phyloP scores from a whole-genome alignment of 768 basidiomycete genomes.

The Glaciozyma martinii region DNA sequence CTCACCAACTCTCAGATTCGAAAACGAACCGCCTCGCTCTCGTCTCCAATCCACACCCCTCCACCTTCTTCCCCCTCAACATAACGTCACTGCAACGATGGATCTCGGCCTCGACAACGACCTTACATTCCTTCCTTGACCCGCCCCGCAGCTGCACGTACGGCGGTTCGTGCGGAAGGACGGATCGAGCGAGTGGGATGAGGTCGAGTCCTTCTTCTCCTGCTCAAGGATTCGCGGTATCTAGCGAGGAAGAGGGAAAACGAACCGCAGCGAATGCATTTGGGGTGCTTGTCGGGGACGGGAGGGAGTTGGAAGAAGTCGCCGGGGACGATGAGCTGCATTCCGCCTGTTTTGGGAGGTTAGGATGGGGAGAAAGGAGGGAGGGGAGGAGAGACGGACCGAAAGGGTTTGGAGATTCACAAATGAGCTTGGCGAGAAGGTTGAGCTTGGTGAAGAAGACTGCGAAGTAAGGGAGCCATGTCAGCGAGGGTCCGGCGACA shows the following conservation, averaged over 20 bases:
- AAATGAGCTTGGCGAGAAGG: conserved; percentile 36
- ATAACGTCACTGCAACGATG: background rate
- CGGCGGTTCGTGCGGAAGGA: background rate
- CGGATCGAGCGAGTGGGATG: background rate
- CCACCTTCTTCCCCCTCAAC: background rate
- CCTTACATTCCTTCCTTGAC: background rate
- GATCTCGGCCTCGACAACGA: background rate
- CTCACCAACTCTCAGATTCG: conserved; percentile 38
- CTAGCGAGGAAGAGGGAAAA: background rate
- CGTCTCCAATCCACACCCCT: conserved; percentile 16
- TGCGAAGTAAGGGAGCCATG: no score
- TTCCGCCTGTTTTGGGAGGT: background rate
- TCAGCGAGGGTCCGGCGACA: no score
- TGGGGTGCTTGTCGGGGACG: conserved; percentile 32
- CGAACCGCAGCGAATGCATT: conserved; percentile 19
- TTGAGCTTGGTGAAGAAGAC: conserved; percentile 40
- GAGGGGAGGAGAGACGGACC: conserved; percentile 27
- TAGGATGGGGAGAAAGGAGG: background rate
- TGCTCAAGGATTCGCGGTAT: background rate
- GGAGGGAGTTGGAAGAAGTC: conserved; percentile 45
- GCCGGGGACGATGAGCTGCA: conserved; percentile 39
- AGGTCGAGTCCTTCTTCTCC: background rate
- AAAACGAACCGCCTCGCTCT: conserved; percentile 35
- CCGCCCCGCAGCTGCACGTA: no score
- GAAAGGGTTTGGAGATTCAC: conserved; percentile 35